phyloP scores from a whole-genome alignment of 352 stramenopile species.

The Globisporangium alternatum region DNA sequence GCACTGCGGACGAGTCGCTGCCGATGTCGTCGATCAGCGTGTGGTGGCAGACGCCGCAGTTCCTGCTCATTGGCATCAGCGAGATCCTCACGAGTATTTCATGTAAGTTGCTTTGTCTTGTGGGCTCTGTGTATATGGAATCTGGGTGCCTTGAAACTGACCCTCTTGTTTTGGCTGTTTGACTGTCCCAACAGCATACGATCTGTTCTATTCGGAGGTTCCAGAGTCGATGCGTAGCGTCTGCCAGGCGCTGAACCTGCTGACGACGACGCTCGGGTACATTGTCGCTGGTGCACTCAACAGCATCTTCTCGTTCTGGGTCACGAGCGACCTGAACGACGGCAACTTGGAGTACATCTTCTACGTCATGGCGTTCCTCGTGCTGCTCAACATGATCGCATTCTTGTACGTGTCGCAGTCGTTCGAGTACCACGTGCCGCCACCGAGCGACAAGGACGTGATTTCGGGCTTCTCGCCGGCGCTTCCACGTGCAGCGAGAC shows the following conservation, averaged over 20 bases:
- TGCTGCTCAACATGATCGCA: slow-evolving; percentile 58
- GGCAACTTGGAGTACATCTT: slow-evolving; percentile 90
- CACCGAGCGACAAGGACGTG: slow-evolving; percentile 34
- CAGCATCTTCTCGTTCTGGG: slow-evolving; percentile 89
- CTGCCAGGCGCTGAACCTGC: slow-evolving; percentile 86
- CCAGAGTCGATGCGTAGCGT: slow-evolving; percentile 90
- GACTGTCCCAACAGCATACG: slow-evolving; percentile 47
- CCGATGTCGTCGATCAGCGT: slow-evolving; percentile 83
- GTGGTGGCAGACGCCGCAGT: slow-evolving; percentile 92
- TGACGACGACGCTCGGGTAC: slow-evolving; percentile 88
- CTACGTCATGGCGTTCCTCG: slow-evolving; percentile 71
- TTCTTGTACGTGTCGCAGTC: slow-evolving; percentile 67
- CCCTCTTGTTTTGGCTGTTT: background rate
- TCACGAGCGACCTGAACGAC: slow-evolving; percentile 89
- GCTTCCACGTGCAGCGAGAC: slow-evolving; percentile 45
- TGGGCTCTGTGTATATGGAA: background rate
- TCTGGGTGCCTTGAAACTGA: background rate
- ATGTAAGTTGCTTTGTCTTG: slow-evolving; percentile 36
- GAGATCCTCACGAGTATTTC: slow-evolving; percentile 91
- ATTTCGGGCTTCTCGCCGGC: slow-evolving; percentile 65
- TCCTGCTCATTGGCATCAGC: slow-evolving; percentile 82
- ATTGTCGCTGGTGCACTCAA: slow-evolving; percentile 81
- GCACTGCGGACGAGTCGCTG: slow-evolving; percentile 48
- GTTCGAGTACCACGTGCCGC: slow-evolving; percentile 81
- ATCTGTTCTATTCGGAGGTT: slow-evolving; percentile 92